These are phyloP conservation scores for Populus euphratica DNA, from an alignment of 345 rosid genomes.

Conservation along the genomic window DNA sequence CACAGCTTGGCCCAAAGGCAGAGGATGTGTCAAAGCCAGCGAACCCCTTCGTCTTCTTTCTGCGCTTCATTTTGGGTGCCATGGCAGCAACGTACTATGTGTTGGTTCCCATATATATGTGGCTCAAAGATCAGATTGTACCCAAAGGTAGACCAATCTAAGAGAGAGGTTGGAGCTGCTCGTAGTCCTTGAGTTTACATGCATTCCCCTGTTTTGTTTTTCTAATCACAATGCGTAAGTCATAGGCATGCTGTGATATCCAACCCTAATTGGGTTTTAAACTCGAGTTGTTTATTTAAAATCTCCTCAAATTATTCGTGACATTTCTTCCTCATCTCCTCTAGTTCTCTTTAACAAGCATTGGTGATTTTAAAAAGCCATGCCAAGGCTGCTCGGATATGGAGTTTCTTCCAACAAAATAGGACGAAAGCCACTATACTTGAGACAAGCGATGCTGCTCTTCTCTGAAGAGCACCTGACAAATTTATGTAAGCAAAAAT, in stretches of 20 bases:
- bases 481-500: too few relatives aligned
- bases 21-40: constrained; percentile 82
- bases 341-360: neutral
- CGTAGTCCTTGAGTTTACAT: neutral
- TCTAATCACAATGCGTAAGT: neutral
- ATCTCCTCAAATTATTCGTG: neutral
- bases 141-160: constrained; percentile 82
- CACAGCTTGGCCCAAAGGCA: constrained; percentile 87
- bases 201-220: neutral
- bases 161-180: constrained; percentile 6
- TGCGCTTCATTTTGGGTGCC: constrained; percentile 70
- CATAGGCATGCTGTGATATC: neutral
- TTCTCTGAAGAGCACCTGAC: neutral
- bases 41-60: constrained; percentile 54
- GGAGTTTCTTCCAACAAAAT: neutral
- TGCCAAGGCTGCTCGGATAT: neutral
- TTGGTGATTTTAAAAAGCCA: neutral
- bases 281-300: neutral
- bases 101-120: constrained; percentile 89
- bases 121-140: constrained; percentile 84
- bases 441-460: neutral
- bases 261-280: neutral
- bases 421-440: neutral
- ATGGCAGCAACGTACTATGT: constrained; percentile 77
- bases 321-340: neutral